Conservation (phyloP, 2,329 filamentous ascomycete species). For the Aspergillus floridensis region DNA sequence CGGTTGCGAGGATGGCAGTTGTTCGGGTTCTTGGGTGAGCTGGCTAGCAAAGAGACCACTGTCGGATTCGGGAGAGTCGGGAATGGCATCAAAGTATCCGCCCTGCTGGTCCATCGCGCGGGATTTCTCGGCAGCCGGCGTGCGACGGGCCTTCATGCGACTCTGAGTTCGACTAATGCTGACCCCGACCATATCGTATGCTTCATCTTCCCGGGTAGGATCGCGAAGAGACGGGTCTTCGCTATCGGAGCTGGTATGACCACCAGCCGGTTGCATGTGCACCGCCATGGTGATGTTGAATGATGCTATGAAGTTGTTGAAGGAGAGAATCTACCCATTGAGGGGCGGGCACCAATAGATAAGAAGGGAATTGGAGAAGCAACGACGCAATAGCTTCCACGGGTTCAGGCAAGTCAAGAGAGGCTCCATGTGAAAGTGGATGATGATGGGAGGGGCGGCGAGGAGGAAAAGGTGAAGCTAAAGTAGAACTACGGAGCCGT, state of each 20-base stretch:
- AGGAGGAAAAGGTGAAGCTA: neutral
- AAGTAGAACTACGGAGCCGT: neutral
- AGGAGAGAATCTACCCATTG: conserved; percentile 1
- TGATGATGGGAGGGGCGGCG: neutral
- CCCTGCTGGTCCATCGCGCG: conserved; percentile 53
- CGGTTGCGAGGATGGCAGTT: neutral
- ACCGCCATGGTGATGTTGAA: conserved; percentile 6
- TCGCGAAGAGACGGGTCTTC: conserved; percentile 25
- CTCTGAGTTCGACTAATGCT: conserved; percentile 59
- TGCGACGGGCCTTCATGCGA: conserved; percentile 55
- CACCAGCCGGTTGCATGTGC: neutral
- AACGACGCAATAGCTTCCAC: neutral
- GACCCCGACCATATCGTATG: conserved; percentile 52
- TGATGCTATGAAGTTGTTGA: neutral
- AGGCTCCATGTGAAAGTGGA: neutral
- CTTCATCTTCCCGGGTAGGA: conserved; percentile 34
- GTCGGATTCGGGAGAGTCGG: conserved; percentile 31
- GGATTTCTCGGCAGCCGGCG: conserved; percentile 59
- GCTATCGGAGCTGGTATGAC: conserved; percentile 32
- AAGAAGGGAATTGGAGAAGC: neutral
- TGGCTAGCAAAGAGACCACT: conserved; percentile 29
- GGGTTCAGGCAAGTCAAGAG: neutral
- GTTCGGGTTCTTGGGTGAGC: conserved; percentile 35
- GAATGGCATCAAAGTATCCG: conserved; percentile 47
- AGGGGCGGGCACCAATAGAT: neutral